These are phyloP conservation scores for Fagus crenata DNA, from an alignment of 306 rosid genomes.

Conservation along the genomic window DNA sequence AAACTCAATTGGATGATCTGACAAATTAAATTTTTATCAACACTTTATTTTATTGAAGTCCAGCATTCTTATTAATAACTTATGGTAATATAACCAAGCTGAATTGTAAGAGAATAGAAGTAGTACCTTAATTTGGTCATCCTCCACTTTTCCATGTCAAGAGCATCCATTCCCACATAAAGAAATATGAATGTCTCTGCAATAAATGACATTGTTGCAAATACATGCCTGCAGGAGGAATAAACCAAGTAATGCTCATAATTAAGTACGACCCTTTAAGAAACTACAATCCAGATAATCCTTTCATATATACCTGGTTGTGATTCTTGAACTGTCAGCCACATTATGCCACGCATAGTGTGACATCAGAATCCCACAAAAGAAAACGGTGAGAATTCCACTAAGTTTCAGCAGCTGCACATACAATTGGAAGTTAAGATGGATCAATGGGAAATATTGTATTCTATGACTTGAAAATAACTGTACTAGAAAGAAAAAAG, in stretches of 20 bases:
- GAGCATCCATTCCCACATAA: slow-evolving; percentile 94
- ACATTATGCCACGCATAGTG: slow-evolving; percentile 88
- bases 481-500: too few species aligned
- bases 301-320: slow-evolving; percentile 60
- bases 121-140: slow-evolving; percentile 67
- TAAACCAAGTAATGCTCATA: not conserved
- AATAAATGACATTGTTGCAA: slow-evolving; percentile 82
- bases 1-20: not conserved
- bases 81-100: not conserved
- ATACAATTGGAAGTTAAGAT: slow-evolving; percentile 10
- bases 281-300: slow-evolving; percentile 8
- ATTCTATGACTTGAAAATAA: too few species aligned
- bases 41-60: not conserved
- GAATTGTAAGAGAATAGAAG: slow-evolving; percentile 9
- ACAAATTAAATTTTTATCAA: not conserved
- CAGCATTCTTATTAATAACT: not conserved
- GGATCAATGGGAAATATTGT: not conserved
- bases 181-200: slow-evolving; percentile 92
- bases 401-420: slow-evolving; percentile 74
- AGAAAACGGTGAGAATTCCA: slow-evolving; percentile 97
- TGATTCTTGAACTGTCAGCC: slow-evolving; percentile 67
- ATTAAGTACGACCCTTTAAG: not conserved
- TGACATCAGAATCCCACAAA: slow-evolving; percentile 88
- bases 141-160: slow-evolving; percentile 87
- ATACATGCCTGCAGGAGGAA: slow-evolving; percentile 59